Conservation (phyloP, 768 basidiomycete species). For the Suillus subalutaceus region DNA sequence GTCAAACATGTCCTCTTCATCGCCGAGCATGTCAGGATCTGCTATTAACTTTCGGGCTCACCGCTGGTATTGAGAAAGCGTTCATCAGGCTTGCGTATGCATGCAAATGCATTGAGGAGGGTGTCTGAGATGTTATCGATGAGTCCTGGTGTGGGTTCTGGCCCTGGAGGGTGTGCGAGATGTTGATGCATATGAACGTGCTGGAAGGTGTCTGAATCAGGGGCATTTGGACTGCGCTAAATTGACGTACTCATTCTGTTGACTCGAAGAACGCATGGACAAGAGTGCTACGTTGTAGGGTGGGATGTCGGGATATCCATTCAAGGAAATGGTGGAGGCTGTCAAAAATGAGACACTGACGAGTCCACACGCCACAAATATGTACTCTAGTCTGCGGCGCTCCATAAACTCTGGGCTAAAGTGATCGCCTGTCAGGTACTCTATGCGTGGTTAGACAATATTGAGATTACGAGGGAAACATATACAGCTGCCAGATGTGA, state of each 20-base stretch:
- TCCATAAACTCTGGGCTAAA: constrained; percentile 99
- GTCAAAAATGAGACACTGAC: constrained; percentile 4
- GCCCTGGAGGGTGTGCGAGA: constrained; percentile 85
- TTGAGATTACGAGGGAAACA: constrained; percentile 13
- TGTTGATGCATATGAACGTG: constrained; percentile 98
- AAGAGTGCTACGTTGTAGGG: constrained; percentile 86
- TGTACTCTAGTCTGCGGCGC: constrained; percentile 84
- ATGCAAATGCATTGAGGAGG: constrained; percentile 92
- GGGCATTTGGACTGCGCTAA: constrained; percentile 7
- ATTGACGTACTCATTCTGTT: constrained; percentile 88
- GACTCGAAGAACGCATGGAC: constrained; percentile 96
- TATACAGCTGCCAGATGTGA: too few relatives aligned
- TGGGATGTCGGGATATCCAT: constrained; percentile 91
- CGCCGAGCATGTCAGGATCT: constrained; percentile 64
- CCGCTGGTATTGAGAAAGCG: constrained; percentile 67
- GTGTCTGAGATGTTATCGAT: constrained; percentile 97
- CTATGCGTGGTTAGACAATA: constrained; percentile 42
- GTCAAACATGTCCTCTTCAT: constrained; percentile 90
- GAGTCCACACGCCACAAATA: constrained; percentile 8
- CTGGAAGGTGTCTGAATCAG: constrained; percentile 48
- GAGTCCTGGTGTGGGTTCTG: constrained; percentile 77
- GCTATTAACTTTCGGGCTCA: neutral
- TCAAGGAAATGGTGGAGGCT: constrained; percentile 94
- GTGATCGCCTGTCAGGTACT: constrained; percentile 96
- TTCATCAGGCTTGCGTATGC: constrained; percentile 96